Evolutionary conservation across 306 rosid genomes (phyloP), one percentile per base, ranked within the genome.

Genomic region (Casuarina equisetifolia): DNA sequence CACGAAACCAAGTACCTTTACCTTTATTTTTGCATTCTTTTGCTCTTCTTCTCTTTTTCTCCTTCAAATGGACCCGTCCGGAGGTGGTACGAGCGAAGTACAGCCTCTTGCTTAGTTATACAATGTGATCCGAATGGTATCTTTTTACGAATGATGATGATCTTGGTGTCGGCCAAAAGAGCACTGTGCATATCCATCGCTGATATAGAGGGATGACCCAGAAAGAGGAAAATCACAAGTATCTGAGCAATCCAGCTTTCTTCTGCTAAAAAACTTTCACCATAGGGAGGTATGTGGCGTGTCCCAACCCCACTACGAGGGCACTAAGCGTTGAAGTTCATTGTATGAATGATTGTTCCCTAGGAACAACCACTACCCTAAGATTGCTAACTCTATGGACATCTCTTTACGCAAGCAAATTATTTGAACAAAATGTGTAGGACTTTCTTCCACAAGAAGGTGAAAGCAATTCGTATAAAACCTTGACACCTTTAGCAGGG

Each of bases 81-180:
- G 42, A 10, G 54, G 81, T 82, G 88, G 96, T 92, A 92, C 93
- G 82, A 88, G 83, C 78, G 77, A 83, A 81, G 92, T 92, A 90
- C 93, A 81, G 64, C 44, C 80, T 75, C 81, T 82, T 77, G 87
- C 76, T 74, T 81, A 74, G 74, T 74, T 72, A 58, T 80, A 67
- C 75, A 78, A 79, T 67, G 84, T 86, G 84, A 82, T 78, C 79
- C 85, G 86, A 78, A 71, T 78, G 82, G 59, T 85, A 45, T 82
- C 80, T 88, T 83, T 80, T 87, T 75, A 76, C 76, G 50, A 78
- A 86, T 88, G 78, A 84, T 85, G 85, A 82, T 82, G 80, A 86
- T 85, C 75, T 70, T 79, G 50, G 76, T 81, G 89, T 86, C 85
- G 85, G 86, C 85, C 80, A 88, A 85, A 74, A 80, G 50, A 63